Percentiles rank a stretch among this genome's conserved stretches.
Conservation (phyloP, 169 alveolate genomes). For the Eimeria tenella region DNA sequence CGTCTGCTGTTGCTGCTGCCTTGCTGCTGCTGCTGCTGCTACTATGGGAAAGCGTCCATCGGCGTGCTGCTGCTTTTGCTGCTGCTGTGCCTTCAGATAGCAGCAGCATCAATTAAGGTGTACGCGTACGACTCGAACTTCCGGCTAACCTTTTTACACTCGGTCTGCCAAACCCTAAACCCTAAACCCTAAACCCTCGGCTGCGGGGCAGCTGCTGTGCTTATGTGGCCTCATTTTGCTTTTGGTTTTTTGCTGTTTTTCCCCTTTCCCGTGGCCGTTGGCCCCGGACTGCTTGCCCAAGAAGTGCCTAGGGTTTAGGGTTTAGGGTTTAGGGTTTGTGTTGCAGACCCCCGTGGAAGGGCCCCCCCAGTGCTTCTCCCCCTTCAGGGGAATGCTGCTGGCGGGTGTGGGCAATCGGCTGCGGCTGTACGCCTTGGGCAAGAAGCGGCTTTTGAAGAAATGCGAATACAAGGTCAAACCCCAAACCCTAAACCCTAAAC, state of each 20-base stretch:
- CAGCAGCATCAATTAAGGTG: conserved; percentile 82
- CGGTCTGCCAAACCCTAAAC: too few species aligned
- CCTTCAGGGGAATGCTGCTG: conserved; percentile 95
- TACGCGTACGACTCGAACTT: conserved; percentile 84
- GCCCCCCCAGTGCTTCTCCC: conserved; percentile 94
- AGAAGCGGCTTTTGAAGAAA: conserved; percentile 96
- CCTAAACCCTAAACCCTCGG: too few species aligned
- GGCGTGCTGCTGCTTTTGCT: too few species aligned
- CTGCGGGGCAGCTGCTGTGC: too few species aligned
- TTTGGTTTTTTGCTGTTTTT: conserved; percentile 30
- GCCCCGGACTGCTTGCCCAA: background rate
- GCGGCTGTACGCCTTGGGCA: conserved; percentile 98
- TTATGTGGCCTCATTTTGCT: conserved; percentile 85
- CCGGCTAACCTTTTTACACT: conserved; percentile 82
- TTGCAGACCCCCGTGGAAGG: conserved; percentile 95
- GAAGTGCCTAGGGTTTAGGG: background rate
- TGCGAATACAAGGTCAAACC: conserved; percentile 95
- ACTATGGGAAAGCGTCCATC: too few species aligned
- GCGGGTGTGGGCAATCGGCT: conserved; percentile 94
- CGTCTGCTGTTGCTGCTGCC: too few species aligned
- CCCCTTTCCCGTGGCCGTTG: background rate
- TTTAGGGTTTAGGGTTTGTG: background rate
- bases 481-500: too few species aligned
- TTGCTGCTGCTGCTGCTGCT: background rate
- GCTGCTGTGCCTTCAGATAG: conserved; percentile 38